phyloP scores from a whole-genome alignment of 1,284 basidiomycete genomes.

The Mycosarcoma mackinlayi region DNA sequence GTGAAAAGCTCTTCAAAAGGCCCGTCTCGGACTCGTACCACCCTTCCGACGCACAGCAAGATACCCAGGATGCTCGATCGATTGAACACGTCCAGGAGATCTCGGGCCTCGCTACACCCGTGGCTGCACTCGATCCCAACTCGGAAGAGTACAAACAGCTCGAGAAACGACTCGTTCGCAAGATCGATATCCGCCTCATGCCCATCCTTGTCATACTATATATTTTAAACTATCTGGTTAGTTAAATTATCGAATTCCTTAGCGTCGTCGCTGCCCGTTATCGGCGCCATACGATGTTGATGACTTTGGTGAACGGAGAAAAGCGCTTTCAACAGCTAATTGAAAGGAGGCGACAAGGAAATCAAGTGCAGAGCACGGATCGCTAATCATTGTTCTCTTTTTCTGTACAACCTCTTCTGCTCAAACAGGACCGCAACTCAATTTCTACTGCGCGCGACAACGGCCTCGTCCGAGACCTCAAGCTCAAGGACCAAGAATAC shows the following conservation, averaged over 20 bases:
- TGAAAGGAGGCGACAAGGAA: no score
- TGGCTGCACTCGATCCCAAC: conserved; percentile 24
- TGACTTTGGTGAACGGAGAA: no score
- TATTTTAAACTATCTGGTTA: conserved; percentile 24
- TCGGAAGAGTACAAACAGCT: conserved; percentile 35
- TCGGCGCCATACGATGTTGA: no score
- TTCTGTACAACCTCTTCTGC: background rate
- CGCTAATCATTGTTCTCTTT: background rate
- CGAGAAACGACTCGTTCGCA: conserved; percentile 46
- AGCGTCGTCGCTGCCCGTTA: no score
- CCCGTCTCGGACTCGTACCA: background rate
- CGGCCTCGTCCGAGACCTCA: conserved; percentile 58
- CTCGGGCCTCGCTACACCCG: background rate
- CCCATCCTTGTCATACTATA: conserved; percentile 32
- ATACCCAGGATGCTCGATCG: conserved; percentile 26
- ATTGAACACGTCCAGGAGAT: conserved; percentile 15
- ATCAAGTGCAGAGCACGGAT: background rate
- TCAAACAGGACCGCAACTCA: conserved; percentile 12
- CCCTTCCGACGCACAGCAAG: conserved; percentile 2
- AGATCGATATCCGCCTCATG: conserved; percentile 45
- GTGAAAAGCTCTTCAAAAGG: conserved; percentile 11
- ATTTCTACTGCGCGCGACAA: conserved; percentile 44
- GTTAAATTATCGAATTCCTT: background rate
- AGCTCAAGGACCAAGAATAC: conserved; percentile 51
- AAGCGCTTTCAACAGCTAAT: no score